These are phyloP conservation scores for Starmerella gropengiesseri DNA, from an alignment of 805 yeast genomes.

Conservation along the genomic window DNA sequence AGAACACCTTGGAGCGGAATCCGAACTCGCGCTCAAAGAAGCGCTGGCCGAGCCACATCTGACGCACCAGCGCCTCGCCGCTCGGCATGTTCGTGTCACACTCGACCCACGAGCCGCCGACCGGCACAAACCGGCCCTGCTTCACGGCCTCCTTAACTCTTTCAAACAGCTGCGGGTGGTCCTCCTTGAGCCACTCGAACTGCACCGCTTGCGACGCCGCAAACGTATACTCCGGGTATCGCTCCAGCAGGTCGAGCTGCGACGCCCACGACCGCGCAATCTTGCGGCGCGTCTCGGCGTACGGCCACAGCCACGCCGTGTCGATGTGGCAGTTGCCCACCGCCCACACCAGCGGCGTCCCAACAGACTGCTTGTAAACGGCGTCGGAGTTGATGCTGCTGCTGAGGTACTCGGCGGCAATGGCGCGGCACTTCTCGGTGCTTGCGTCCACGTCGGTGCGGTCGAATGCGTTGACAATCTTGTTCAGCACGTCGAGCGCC, in stretches of 20 bases:
- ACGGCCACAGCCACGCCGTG: slow-evolving; percentile 99
- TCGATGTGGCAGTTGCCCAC: slow-evolving; percentile 95
- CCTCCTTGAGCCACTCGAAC: slow-evolving; percentile 78
- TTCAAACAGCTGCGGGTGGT: slow-evolving; percentile 71
- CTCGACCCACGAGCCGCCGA: slow-evolving; percentile 98
- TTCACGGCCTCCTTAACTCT: slow-evolving; percentile 51
- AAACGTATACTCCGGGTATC: slow-evolving; percentile 85
- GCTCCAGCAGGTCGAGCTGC: slow-evolving; percentile 71
- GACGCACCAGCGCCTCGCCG: slow-evolving; percentile 84
- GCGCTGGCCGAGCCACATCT: slow-evolving; percentile 81
- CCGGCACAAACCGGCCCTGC: slow-evolving; percentile 69
- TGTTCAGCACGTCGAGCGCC: slow-evolving; percentile 69
- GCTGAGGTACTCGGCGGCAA: slow-evolving; percentile 60
- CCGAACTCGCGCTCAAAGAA: slow-evolving; percentile 76
- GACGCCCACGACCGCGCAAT: slow-evolving; percentile 93
- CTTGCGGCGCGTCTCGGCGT: slow-evolving; percentile 88
- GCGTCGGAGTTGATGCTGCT: slow-evolving; percentile 50
- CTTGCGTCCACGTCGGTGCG: slow-evolving; percentile 45
- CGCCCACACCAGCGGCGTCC: slow-evolving; percentile 47
- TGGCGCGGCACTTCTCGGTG: slow-evolving; percentile 50
- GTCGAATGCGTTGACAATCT: slow-evolving; percentile 77
- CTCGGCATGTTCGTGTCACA: slow-evolving; percentile 92
- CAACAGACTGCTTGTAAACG: slow-evolving; percentile 36
- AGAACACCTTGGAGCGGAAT: slow-evolving; percentile 57
- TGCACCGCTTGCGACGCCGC: slow-evolving; percentile 96